phyloP scores from a whole-genome alignment of 2,329 filamentous ascomycete species.

The Alternaria sp. region DNA sequence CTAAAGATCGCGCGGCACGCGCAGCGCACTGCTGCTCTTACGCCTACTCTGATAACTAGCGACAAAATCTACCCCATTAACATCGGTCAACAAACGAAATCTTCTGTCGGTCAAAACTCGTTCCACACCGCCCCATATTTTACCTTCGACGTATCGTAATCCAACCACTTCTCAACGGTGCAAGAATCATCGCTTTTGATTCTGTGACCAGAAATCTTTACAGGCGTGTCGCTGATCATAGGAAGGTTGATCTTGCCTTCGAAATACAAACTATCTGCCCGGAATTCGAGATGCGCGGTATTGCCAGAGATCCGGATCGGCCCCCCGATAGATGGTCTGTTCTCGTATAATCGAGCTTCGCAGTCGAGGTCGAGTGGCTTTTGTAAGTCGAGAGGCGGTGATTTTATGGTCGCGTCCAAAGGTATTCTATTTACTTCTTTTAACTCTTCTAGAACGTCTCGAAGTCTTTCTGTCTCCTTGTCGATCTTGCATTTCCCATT shows the following conservation, averaged over 20 bases:
- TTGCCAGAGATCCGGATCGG: background rate
- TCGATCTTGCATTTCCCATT: background rate
- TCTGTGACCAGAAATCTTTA: background rate
- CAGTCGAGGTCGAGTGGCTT: background rate
- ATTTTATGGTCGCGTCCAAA: background rate
- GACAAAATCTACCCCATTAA: background rate
- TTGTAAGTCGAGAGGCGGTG: background rate
- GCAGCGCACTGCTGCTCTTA: background rate
- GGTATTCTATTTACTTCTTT: background rate
- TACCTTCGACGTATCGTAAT: background rate
- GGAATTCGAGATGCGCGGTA: background rate
- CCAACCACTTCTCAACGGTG: background rate
- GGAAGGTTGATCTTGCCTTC: background rate
- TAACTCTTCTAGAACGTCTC: background rate
- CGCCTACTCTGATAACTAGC: background rate
- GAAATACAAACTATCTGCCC: background rate
- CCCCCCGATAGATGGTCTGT: background rate
- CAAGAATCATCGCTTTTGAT: background rate
- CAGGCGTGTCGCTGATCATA: background rate
- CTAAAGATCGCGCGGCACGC: background rate
- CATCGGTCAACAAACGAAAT: background rate
- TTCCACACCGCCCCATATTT: background rate
- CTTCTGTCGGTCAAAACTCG: background rate
- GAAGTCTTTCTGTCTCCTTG: background rate
- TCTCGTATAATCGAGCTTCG: background rate